These are phyloP conservation scores for Aspergillus sclerotiicarbonarius DNA, from an alignment of 495 filamentous ascomycete genomes.

Conservation along the genomic window DNA sequence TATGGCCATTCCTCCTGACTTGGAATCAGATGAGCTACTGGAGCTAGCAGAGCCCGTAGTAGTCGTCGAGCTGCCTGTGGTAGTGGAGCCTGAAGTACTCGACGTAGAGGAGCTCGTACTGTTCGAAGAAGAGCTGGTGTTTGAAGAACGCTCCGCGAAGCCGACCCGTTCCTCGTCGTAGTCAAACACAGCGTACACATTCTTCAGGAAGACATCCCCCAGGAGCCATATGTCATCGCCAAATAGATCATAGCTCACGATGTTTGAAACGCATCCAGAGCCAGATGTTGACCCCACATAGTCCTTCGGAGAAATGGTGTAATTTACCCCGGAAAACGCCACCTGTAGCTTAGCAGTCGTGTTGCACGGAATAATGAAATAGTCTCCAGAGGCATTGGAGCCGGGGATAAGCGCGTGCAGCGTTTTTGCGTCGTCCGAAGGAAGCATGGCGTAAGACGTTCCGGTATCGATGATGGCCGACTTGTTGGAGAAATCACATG, in stretches of 20 bases:
- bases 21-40: not conserved
- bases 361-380: conserved; percentile 68
- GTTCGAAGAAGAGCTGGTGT: conserved; percentile 12
- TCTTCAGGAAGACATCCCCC: conserved; percentile 83
- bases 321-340: conserved; percentile 57
- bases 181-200: conserved; percentile 87
- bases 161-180: conserved; percentile 49
- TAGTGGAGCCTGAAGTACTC: conserved; percentile 6
- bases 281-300: conserved; percentile 55
- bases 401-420: conserved; percentile 67
- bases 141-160: conserved; percentile 29
- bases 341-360: conserved; percentile 54
- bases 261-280: conserved; percentile 61
- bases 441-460: conserved; percentile 71
- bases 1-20: not conserved
- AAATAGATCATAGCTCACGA: conserved; percentile 50
- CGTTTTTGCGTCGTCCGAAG: conserved; percentile 58
- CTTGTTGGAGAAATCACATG: conserved; percentile 46
- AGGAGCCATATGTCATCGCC: conserved; percentile 64
- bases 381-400: conserved; percentile 48
- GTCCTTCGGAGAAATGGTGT: conserved; percentile 63
- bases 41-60: conserved; percentile 2
- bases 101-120: conserved; percentile 11
- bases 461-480: conserved; percentile 78
- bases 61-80: conserved; percentile 7